phyloP scores from a whole-genome alignment of 176 grass and related monocot species.

The Secale cereale region DNA sequence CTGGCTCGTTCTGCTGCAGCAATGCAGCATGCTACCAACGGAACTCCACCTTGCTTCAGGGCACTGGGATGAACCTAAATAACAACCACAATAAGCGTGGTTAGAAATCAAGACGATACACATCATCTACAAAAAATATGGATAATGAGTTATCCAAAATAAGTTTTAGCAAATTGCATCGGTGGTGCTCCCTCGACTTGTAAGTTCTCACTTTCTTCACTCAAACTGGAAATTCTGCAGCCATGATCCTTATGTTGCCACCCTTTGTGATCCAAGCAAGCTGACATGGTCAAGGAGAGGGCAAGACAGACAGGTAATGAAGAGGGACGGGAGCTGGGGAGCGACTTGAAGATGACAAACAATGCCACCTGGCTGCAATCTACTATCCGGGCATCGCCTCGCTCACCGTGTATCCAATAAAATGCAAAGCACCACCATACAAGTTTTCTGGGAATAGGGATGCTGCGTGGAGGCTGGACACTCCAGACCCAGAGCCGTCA shows the following conservation, averaged over 20 bases:
- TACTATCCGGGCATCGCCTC: background rate
- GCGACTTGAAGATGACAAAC: background rate
- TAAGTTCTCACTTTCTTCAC: background rate
- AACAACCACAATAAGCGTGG: conserved; percentile 22
- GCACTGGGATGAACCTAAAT: conserved; percentile 92
- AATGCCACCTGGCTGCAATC: background rate
- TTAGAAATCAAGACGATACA: background rate
- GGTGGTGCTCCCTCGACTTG: background rate
- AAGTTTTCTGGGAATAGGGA: background rate
- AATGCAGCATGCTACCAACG: conserved; percentile 81
- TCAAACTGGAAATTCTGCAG: background rate
- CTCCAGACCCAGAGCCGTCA: background rate
- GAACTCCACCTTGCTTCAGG: conserved; percentile 77
- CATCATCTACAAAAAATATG: background rate
- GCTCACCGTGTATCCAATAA: background rate
- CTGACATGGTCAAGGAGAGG: background rate
- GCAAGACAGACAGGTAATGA: too few species aligned
- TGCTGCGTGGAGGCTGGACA: background rate
- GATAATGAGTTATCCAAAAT: background rate
- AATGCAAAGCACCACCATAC: background rate
- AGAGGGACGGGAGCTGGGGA: background rate
- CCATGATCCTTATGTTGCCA: background rate
- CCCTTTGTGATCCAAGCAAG: background rate
- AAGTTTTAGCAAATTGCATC: background rate
- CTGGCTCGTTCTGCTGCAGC: conserved; percentile 71